A percentile compares a stretch with the other conserved stretches of the same genome.
Conservation (phyloP, 176 grass and related monocot species). For the Avena insularis region DNA sequence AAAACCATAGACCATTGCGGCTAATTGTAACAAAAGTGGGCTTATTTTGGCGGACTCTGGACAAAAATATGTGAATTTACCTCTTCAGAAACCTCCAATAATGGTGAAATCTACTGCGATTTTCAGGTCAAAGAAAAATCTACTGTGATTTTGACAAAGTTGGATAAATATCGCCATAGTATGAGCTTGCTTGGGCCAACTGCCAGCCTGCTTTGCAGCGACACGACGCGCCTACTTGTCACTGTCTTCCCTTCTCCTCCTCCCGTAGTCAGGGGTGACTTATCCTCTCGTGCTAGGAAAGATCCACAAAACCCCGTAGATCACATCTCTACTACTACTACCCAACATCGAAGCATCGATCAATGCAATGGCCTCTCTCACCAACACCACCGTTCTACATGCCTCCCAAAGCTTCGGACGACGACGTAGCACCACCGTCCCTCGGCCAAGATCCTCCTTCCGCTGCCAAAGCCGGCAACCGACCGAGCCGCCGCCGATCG, state of each 20-base stretch:
- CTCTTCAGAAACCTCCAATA: no score
- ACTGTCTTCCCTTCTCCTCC: conserved; percentile 44
- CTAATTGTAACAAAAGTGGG: no score
- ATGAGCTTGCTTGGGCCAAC: conserved; percentile 37
- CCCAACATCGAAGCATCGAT: conserved; percentile 27
- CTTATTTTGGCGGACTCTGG: no score
- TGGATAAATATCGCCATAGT: background rate
- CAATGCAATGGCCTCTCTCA: conserved; percentile 56
- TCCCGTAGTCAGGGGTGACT: conserved; percentile 43
- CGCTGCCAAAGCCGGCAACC: conserved; percentile 53
- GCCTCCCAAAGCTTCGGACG: conserved; percentile 5
- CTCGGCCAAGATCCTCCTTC: conserved; percentile 44
- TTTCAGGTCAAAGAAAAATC: background rate
- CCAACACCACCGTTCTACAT: conserved; percentile 24
- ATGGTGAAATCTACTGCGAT: background rate
- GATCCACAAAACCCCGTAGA: conserved; percentile 27
- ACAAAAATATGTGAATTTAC: no score
- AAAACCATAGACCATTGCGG: no score
- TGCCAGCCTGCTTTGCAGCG: background rate
- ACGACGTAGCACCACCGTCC: conserved; percentile 7
- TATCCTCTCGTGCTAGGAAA: conserved; percentile 44
- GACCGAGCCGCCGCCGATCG: conserved; percentile 24
- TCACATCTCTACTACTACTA: conserved; percentile 22
- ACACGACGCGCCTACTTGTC: conserved; percentile 32
- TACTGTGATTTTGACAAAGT: background rate